Base-by-base conservation (phyloP, 371 early-diverging fungal genomes). In the Blakeslea trispora region DNA sequence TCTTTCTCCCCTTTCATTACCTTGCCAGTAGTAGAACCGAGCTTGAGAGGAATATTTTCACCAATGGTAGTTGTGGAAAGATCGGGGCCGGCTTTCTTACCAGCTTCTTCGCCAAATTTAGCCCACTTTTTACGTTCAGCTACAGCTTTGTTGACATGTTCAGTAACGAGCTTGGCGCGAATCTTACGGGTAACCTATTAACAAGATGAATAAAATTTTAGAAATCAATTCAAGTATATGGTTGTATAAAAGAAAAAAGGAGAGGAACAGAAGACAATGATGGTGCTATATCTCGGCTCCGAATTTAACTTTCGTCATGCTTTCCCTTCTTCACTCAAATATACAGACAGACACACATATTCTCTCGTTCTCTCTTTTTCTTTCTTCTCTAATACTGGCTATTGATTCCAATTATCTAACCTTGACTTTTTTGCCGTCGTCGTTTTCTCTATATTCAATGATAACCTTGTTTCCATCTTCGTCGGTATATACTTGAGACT, bases 91-190 rank as follows among this genome's bases (percentile, higher is more conserved):
- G 89, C 81, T 19, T 79, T 76, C 45, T 87, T 85, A 23, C 85
- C 84, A 52, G 74, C 72, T 61, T 91, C 91, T 24, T 81, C 86
- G 22, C 93, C 93, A 64, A 92, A 92, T 71, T 92, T 92, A 34
- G 72, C 81, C 91, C 90, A 91, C 60, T 87, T 86, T 78, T 94
- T 94, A 69, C 95, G 87, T 59, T 86, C 84, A 35, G 97, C 97
- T 39, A 92, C 95, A 28, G 90, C 87, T 63, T 90, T 88, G 83
- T 93, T 93, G 53, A 94, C 95, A 49, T 82, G 80, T 71, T 89
- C 90, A 56, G 82, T 87, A 41, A 93, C 84, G 37, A 91, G 74
- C 70, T 85, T 91, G 53, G 86, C 86, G 48, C 86, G 84, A 56
- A 94, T 90, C 61, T 86, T 86, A 53, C 91, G 85, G 24, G 94